These are phyloP conservation scores for Exophiala aquamarina DNA, from an alignment of 2,329 filamentous ascomycete genomes.

Conservation along the genomic window DNA sequence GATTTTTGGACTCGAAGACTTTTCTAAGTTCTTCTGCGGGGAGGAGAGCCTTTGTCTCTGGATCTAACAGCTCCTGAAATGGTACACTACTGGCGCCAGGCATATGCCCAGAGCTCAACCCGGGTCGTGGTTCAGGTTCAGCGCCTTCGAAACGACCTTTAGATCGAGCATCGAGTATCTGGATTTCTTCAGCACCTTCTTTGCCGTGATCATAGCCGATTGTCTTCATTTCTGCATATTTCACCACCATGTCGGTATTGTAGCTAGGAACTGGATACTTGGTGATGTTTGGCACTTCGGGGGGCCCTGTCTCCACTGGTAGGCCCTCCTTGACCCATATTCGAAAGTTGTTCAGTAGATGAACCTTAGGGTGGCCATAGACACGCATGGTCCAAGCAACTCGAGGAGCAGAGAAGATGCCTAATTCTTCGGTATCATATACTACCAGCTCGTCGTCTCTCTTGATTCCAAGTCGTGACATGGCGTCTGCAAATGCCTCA, in stretches of 20 bases:
- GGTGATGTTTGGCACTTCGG: conserved; percentile 38
- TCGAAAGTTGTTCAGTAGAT: conserved; percentile 93
- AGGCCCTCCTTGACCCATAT: conserved; percentile 84
- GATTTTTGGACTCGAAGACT: conserved; percentile 75
- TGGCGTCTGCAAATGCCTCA: conserved; percentile 78
- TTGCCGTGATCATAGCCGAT: conserved; percentile 75
- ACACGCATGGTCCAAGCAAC: conserved; percentile 90
- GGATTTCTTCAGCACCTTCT: conserved; percentile 77
- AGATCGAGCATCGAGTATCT: conserved; percentile 85
- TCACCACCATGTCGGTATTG: conserved; percentile 65
- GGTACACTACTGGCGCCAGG: conserved; percentile 83
- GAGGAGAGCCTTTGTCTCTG: conserved; percentile 76
- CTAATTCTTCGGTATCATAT: conserved; percentile 87
- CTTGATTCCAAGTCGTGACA: conserved; percentile 84
- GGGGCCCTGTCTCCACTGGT: conserved; percentile 72
- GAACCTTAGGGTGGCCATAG: conserved; percentile 86
- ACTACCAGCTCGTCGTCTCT: conserved; percentile 89
- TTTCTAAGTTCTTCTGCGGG: conserved; percentile 69
- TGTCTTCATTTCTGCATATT: conserved; percentile 79
- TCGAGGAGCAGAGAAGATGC: conserved; percentile 90
- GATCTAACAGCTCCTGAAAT: conserved; percentile 76
- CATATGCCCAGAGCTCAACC: conserved; percentile 86
- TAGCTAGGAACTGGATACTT: conserved; percentile 56
- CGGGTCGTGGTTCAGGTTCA: conserved; percentile 82
- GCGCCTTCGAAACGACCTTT: conserved; percentile 76